phyloP scores from a whole-genome alignment of 1,284 basidiomycete genomes.

The Ganoderma resinaceum region DNA sequence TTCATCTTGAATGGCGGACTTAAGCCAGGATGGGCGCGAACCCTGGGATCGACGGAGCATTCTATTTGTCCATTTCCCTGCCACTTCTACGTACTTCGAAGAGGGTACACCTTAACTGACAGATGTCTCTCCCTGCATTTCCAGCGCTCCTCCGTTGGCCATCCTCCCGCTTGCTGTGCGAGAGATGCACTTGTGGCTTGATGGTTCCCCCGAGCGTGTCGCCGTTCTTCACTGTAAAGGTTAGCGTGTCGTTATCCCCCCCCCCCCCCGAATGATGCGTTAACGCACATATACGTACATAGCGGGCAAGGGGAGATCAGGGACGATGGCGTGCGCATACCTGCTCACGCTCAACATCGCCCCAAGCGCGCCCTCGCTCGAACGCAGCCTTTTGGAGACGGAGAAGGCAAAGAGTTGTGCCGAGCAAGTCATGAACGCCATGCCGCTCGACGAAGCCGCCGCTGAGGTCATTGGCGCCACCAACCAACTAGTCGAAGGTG shows the following conservation, averaged over 20 bases:
- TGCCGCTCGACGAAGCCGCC: conserved; percentile 47
- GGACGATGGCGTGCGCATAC: conserved; percentile 83
- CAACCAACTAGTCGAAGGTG: conserved; percentile 39
- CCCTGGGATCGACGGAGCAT: background rate
- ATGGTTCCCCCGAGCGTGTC: conserved; percentile 71
- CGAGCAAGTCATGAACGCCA: conserved; percentile 55
- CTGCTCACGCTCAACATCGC: conserved; percentile 65
- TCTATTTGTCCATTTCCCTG: background rate
- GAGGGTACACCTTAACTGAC: background rate
- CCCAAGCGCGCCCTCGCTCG: conserved; percentile 55
- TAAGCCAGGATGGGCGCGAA: background rate
- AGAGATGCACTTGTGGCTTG: conserved; percentile 84
- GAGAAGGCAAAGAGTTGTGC: conserved; percentile 48
- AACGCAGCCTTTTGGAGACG: conserved; percentile 50
- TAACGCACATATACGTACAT: background rate
- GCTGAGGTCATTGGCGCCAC: conserved; percentile 29
- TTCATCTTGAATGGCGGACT: background rate
- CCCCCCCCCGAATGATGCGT: background rate
- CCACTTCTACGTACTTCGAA: background rate
- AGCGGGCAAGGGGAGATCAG: conserved; percentile 86
- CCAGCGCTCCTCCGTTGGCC: conserved; percentile 82
- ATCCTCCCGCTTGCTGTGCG: conserved; percentile 79
- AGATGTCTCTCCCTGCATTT: background rate
- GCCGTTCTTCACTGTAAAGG: conserved; percentile 93
- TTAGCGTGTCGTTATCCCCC: conserved; percentile 30